Conservation (phyloP, 495 filamentous ascomycete genomes). For the Aspergillus sclerotioniger region DNA sequence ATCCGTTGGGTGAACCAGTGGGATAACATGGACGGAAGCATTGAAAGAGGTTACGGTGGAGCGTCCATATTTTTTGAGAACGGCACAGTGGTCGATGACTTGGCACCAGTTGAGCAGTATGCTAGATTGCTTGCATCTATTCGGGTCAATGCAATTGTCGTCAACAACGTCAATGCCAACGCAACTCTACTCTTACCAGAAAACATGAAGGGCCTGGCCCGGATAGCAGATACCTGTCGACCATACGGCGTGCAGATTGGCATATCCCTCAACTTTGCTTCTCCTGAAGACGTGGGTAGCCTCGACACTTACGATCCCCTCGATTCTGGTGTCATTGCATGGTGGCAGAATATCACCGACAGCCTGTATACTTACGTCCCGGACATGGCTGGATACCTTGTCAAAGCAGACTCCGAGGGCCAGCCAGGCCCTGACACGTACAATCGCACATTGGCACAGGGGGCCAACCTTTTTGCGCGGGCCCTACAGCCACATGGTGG, state of each 20-base stretch:
- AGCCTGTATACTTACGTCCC: slow-evolving; percentile 59
- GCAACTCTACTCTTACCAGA: slow-evolving; percentile 48
- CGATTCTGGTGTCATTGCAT: slow-evolving; percentile 54
- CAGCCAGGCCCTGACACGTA: slow-evolving; percentile 69
- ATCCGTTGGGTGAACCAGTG: slow-evolving; percentile 73
- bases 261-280: slow-evolving; percentile 66
- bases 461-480: slow-evolving; percentile 67
- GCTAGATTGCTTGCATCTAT: slow-evolving; percentile 68
- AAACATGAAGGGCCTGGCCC: slow-evolving; percentile 60
- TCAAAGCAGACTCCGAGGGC: slow-evolving; percentile 74
- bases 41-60: slow-evolving; percentile 70
- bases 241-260: slow-evolving; percentile 68
- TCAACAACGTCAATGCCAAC: slow-evolving; percentile 76
- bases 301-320: slow-evolving; percentile 65
- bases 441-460: slow-evolving; percentile 66
- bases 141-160: slow-evolving; percentile 61
- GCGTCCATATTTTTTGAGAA: slow-evolving; percentile 66
- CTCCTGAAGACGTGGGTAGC: slow-evolving; percentile 56
- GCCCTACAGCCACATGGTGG: slow-evolving; percentile 61
- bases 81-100: slow-evolving; percentile 52
- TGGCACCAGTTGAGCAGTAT: slow-evolving; percentile 59
- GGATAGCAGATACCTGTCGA: slow-evolving; percentile 62
- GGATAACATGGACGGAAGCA: slow-evolving; percentile 70
- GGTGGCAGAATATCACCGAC: slow-evolving; percentile 60
- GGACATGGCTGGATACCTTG: slow-evolving; percentile 66